Evolutionary conservation across 2,329 filamentous ascomycete genomes (phyloP).

Genomic region (Lecanicillium sp.): DNA sequence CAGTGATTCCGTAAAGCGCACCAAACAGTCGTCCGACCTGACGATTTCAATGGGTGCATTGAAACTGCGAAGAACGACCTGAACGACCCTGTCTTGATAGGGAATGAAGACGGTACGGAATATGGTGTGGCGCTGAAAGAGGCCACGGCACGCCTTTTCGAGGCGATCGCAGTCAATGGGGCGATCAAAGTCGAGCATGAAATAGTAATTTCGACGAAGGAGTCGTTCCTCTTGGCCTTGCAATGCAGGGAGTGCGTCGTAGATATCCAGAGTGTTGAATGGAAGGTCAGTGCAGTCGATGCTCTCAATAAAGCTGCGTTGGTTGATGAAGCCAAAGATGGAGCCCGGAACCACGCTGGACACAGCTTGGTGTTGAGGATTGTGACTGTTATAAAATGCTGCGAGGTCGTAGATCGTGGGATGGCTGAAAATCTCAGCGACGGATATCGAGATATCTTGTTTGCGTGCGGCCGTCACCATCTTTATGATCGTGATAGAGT

Average conservation of each 20-base stretch:
- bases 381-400: no score
- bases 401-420: conserved; percentile 10
- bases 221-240: no score
- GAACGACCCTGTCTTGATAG: conserved; percentile 1
- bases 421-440: conserved; percentile 9
- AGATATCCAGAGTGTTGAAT: conserved; percentile 3
- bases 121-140: conserved; percentile 1
- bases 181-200: conserved; percentile 1
- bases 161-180: neutral
- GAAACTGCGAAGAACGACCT: conserved; percentile 4
- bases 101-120: conserved; percentile 5
- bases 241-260: no score
- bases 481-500: conserved; percentile 19
- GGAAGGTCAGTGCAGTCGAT: conserved; percentile 1
- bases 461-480: conserved; percentile 13
- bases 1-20: no score
- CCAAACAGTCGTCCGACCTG: no score
- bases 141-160: conserved; percentile 1
- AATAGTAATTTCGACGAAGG: conserved; percentile 3
- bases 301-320: neutral
- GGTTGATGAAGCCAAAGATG: no score
- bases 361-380: no score
- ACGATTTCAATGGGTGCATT: no score
- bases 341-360: no score
- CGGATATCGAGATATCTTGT: conserved; percentile 11